These are phyloP conservation scores for Colletotrichum aenigma DNA, from an alignment of 2,329 filamentous ascomycete genomes.

Conservation along the genomic window DNA sequence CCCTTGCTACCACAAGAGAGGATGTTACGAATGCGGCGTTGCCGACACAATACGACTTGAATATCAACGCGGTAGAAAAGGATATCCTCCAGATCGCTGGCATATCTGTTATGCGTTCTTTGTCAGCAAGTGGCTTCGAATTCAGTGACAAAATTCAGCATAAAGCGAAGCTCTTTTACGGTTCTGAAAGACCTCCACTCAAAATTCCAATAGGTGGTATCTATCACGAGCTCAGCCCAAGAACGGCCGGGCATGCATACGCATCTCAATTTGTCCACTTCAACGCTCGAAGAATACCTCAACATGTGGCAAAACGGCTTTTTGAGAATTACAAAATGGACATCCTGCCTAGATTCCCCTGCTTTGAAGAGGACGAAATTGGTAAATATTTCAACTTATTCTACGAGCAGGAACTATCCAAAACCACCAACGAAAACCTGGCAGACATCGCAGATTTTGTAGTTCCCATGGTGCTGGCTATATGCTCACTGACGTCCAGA, in stretches of 20 bases:
- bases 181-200: constrained; percentile 24
- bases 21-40: not conserved
- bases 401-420: not conserved
- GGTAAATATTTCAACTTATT: not conserved
- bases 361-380: not conserved
- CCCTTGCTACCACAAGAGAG: not conserved
- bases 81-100: not conserved
- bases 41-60: not conserved
- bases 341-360: not conserved
- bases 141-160: not conserved
- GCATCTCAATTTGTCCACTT: not conserved
- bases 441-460: not conserved
- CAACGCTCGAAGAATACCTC: not conserved
- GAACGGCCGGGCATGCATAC: not conserved
- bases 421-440: not conserved
- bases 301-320: not conserved
- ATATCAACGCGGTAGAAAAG: not conserved
- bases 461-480: not conserved
- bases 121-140: not conserved
- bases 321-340: not conserved
- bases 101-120: not conserved
- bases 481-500: not conserved
- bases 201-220: constrained; percentile 24
- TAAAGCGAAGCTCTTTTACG: constrained; percentile 23
- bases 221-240: constrained; percentile 2